Evolutionary conservation across 2,329 filamentous ascomycete species (phyloP), one percentile per base, ranked within the genome.

Genomic region (Ophiosphaerella korrae): DNA sequence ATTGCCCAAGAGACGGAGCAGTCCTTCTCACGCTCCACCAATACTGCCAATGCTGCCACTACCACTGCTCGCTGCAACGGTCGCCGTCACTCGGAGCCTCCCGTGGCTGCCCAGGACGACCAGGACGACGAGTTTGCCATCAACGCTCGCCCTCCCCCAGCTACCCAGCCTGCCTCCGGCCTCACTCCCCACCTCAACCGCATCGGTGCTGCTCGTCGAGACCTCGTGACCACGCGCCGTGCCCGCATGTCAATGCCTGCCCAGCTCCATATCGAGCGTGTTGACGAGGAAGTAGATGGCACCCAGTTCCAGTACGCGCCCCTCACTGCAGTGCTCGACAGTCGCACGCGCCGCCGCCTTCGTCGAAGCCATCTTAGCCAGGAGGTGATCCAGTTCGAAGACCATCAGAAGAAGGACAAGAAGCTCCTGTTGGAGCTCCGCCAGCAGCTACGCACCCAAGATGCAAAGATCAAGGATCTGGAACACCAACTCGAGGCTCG

Each of bases 351-450:
- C 36, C 74, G 73, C 37, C 73, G 75, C 34, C 71, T 77, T 14
- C 72, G 72, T 43, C 74, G 72, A 26, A 75, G 63, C 60, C 73
- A 74, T 43, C 65, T 74, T 6, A 74, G 73, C 58, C 73, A 77
- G 50, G 72, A 75, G 58, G 68, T 76, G 42, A 75, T 72, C 48
- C 61, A 63, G 26, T 68, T 74, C 42, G 70, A 75, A 21, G 66
- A 72, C 41, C 66, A 74, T 53, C 63, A 70, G 55, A 71, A 68
- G 59, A 60, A 72, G 42, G 70, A 74, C 49, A 66, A 62, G 53
- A 73, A 69, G 64, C 68, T 70, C 53, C 58, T 75, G n/a, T 48
- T 71, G 12, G 64, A 72, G 37, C 63, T 77, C 3, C 70, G 66
- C 37, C 57, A 64, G 26, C 70, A 77, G 59, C 67, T 77, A 32